phyloP scores from a whole-genome alignment of 2,329 filamentous ascomycete species.

The Xylariaceae sp. region DNA sequence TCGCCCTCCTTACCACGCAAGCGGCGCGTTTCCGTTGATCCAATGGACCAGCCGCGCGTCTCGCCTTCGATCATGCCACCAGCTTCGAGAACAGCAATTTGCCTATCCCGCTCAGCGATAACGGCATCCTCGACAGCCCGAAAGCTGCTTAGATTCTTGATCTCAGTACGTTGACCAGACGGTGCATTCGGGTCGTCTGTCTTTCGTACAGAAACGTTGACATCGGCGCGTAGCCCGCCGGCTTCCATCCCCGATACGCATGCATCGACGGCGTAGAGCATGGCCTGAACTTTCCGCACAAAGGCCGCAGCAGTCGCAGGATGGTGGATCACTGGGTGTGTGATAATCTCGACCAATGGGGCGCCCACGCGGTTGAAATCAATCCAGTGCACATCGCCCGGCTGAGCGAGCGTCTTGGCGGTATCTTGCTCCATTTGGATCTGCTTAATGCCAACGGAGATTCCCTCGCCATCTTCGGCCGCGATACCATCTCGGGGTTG shows the following conservation, averaged over 20 bases:
- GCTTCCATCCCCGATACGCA: slow-evolving; percentile 90
- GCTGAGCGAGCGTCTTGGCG: slow-evolving; percentile 81
- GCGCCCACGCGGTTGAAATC: slow-evolving; percentile 93
- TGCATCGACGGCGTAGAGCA: slow-evolving; percentile 74
- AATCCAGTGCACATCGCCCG: slow-evolving; percentile 67
- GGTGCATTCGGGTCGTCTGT: slow-evolving; percentile 37
- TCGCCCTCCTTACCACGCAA: slow-evolving; percentile 92
- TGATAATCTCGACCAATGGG: slow-evolving; percentile 93
- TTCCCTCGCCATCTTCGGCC: slow-evolving; percentile 61
- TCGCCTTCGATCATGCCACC: slow-evolving; percentile 76
- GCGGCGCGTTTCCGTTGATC: slow-evolving; percentile 71
- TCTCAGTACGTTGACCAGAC: slow-evolving; percentile 86
- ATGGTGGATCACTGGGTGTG: slow-evolving; percentile 78
- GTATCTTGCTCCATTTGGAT: slow-evolving; percentile 98
- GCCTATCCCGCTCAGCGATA: slow-evolving; percentile 80
- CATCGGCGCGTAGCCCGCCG: slow-evolving; percentile 84
- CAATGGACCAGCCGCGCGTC: slow-evolving; percentile 88
- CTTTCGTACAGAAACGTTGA: slow-evolving; percentile 84
- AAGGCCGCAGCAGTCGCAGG: slow-evolving; percentile 82
- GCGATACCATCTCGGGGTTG: slow-evolving; percentile 73
- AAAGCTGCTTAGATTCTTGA: slow-evolving; percentile 94
- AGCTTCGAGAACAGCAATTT: slow-evolving; percentile 71
- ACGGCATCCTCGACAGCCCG: slow-evolving; percentile 95
- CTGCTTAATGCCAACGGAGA: slow-evolving; percentile 80
- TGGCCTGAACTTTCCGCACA: slow-evolving; percentile 79